These are phyloP conservation scores for Neonectria hederae DNA, from an alignment of 2,329 filamentous ascomycete genomes.

Conservation along the genomic window DNA sequence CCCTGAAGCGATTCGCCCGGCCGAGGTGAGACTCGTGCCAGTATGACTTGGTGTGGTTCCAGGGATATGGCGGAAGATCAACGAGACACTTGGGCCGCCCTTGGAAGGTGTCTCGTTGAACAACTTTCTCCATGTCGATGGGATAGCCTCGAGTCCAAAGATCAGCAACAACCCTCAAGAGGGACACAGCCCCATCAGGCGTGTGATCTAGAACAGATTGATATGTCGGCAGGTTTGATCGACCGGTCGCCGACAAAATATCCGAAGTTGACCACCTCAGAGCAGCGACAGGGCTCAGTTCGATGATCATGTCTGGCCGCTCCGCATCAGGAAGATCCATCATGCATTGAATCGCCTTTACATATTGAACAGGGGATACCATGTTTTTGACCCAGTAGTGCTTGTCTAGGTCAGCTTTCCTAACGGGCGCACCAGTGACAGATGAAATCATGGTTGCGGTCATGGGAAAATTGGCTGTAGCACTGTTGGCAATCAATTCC, in stretches of 20 bases:
- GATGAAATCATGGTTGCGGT: conserved; percentile 53
- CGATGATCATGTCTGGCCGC: conserved; percentile 50
- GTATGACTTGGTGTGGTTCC: conserved; percentile 62
- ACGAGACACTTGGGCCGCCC: conserved; percentile 49
- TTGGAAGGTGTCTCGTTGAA: conserved; percentile 30
- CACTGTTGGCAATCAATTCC: conserved; percentile 38
- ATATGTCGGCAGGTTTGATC: conserved; percentile 33
- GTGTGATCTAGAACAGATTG: conserved; percentile 43
- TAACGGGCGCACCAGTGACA: conserved; percentile 46
- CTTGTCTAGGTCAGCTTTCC: conserved; percentile 41
- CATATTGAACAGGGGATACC: conserved; percentile 56
- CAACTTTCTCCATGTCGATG: conserved; percentile 46
- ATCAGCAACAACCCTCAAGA: conserved; percentile 47
- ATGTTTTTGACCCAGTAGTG: conserved; percentile 60
- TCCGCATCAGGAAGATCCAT: conserved; percentile 40
- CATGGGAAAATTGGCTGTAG: conserved; percentile 21
- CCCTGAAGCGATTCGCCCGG: conserved; percentile 54
- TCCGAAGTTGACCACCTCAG: conserved; percentile 51
- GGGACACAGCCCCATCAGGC: conserved; percentile 30
- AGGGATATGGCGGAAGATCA: conserved; percentile 62
- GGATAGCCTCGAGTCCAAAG: conserved; percentile 50
- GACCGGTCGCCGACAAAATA: conserved; percentile 39
- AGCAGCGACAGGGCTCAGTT: conserved; percentile 52
- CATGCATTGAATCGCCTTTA: conserved; percentile 51
- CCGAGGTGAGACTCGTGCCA: conserved; percentile 64